Evolutionary conservation across 495 filamentous ascomycete genomes (phyloP).

Genomic region (Penicillium daleae): DNA sequence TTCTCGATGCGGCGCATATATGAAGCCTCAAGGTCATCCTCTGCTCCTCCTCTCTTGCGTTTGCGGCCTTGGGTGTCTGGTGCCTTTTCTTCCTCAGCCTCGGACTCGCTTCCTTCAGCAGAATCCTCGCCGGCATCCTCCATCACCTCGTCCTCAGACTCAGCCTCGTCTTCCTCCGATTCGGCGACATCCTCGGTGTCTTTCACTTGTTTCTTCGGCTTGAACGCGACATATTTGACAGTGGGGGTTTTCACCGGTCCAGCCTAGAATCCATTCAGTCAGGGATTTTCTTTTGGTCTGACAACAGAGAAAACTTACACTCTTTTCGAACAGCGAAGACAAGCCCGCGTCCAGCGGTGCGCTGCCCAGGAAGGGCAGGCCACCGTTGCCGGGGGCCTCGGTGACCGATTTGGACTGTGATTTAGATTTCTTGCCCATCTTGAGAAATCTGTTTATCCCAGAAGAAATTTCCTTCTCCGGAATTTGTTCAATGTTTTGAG

Average conservation of each 20-base stretch:
- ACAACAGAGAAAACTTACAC: constrained; percentile 60
- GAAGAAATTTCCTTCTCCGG: background rate
- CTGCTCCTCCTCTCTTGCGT: constrained; percentile 70
- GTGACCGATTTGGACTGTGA: constrained; percentile 33
- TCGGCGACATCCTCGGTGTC: constrained; percentile 34
- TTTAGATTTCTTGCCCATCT: constrained; percentile 50
- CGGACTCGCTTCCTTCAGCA: constrained; percentile 27
- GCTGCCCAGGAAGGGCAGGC: constrained; percentile 41
- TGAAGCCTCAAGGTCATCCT: constrained; percentile 77
- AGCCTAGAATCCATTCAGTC: constrained; percentile 50
- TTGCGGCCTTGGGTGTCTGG: constrained; percentile 62
- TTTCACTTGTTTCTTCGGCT: constrained; percentile 27
- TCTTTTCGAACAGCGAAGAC: constrained; percentile 78
- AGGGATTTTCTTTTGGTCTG: constrained; percentile 13
- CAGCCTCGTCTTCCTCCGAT: constrained; percentile 43
- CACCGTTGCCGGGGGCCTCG: constrained; percentile 21
- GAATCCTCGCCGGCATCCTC: constrained; percentile 42
- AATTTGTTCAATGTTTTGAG: constrained; percentile 12
- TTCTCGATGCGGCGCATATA: constrained; percentile 76
- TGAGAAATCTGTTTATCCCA: constrained; percentile 14
- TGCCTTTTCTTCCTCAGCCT: constrained; percentile 39
- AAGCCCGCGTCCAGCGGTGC: constrained; percentile 71
- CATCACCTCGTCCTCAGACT: constrained; percentile 50
- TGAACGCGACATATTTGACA: constrained; percentile 46
- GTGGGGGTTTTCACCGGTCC: constrained; percentile 67